A percentile compares a stretch with the other conserved stretches of the same genome.
Evolutionary conservation across 495 filamentous ascomycete genomes (phyloP).

Genomic region (Hypoxylon subgilvum): DNA sequence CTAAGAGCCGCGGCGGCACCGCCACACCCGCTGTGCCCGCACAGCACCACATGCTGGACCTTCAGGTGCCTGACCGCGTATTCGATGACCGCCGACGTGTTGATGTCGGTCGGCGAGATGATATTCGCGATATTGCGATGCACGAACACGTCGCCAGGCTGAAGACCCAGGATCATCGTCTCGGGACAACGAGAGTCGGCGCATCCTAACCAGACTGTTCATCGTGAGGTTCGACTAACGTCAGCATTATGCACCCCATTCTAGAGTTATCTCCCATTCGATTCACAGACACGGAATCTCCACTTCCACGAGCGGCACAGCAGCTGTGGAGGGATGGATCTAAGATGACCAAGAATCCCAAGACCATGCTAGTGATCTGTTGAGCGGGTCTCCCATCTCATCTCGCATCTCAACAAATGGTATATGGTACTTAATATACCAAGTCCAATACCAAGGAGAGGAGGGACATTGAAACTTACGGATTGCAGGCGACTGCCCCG

Average conservation of each 20-base stretch:
- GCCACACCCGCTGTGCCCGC: slow-evolving; percentile 83
- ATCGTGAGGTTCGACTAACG: background rate
- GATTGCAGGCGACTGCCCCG: slow-evolving; percentile 75
- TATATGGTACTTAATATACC: background rate
- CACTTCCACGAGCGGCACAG: background rate
- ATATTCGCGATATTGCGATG: slow-evolving; percentile 97
- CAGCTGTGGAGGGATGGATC: background rate
- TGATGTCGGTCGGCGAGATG: slow-evolving; percentile 77
- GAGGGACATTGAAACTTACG: slow-evolving; percentile 48
- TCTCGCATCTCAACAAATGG: slow-evolving; percentile 36
- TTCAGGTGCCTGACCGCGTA: slow-evolving; percentile 77
- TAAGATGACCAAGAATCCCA: background rate
- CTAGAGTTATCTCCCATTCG: background rate
- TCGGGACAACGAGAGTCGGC: slow-evolving; percentile 89
- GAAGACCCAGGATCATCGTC: slow-evolving; percentile 77
- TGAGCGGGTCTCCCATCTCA: slow-evolving; percentile 31
- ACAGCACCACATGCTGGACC: slow-evolving; percentile 83
- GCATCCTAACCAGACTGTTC: slow-evolving; percentile 84
- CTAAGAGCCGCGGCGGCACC: slow-evolving; percentile 73
- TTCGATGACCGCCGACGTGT: slow-evolving; percentile 77
- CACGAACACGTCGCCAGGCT: slow-evolving; percentile 89
- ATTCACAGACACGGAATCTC: background rate
- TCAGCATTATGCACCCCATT: slow-evolving; percentile 17
- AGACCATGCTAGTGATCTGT: slow-evolving; percentile 30
- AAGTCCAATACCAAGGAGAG: background rate